phyloP scores from a whole-genome alignment of 768 basidiomycete genomes.

The Mycena albidolilacea region DNA sequence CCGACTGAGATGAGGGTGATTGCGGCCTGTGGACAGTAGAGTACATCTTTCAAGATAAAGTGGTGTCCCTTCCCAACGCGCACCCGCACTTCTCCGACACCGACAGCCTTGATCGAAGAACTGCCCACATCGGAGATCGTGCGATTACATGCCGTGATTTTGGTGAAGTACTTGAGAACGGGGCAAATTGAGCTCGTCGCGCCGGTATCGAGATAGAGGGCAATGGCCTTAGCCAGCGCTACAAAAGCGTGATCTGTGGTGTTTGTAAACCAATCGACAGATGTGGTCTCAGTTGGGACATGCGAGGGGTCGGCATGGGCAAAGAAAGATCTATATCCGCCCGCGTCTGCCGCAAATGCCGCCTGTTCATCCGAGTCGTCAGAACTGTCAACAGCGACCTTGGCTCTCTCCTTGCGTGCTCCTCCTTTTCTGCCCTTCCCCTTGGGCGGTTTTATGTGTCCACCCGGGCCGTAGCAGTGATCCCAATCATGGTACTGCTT shows the following conservation, averaged over 20 bases:
- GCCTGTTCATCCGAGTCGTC: background rate
- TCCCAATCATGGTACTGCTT: slow-evolving; percentile 27
- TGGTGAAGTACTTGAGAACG: too few relatives aligned
- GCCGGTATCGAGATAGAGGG: too few relatives aligned
- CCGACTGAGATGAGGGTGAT: slow-evolving; percentile 14
- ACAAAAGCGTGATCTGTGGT: background rate
- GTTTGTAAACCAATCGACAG: slow-evolving; percentile 1
- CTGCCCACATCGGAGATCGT: slow-evolving; percentile 3
- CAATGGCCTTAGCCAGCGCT: too few relatives aligned
- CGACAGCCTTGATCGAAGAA: slow-evolving; percentile 13
- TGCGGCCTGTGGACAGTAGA: slow-evolving; percentile 6
- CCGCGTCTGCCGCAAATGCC: background rate
- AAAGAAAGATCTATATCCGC: background rate
- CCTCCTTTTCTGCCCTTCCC: too few relatives aligned
- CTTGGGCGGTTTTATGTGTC: too few relatives aligned
- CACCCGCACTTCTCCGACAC: background rate
- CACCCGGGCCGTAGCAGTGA: slow-evolving; percentile 6
- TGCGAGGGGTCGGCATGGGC: background rate
- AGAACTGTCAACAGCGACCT: slow-evolving; percentile 2
- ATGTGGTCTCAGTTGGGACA: background rate
- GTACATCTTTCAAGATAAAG: slow-evolving; percentile 15
- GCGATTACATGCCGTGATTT: too few relatives aligned
- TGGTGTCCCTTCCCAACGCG: slow-evolving; percentile 12
- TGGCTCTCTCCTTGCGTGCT: background rate
- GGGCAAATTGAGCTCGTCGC: too few relatives aligned